Evolutionary conservation across 352 stramenopile species (phyloP), one percentile per base, ranked within the genome.

Genomic region (Phytophthora constricta): DNA sequence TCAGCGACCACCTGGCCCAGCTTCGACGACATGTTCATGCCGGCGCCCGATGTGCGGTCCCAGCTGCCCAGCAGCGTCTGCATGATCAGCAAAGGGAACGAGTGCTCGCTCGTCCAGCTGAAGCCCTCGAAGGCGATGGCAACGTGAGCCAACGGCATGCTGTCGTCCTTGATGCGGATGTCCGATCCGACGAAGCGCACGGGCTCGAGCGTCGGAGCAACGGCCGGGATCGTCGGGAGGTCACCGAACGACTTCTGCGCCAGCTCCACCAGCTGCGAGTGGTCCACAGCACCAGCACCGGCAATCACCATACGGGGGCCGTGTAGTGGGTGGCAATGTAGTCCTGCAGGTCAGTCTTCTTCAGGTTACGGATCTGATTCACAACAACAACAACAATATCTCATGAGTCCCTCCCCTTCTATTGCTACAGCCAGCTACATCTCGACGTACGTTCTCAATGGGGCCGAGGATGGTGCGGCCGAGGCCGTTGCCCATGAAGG

Each of bases 281-380:
- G 98, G 72, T 99, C 92, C 27, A 99, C 87, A 52, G 93, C 96
- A 60, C 98, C 98, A 17, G 98, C 98, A 60, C 97, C 98, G 46
- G 97, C 97, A 70, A 99, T 95, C 19, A 99, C 98, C 92, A 99
- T 99, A 47, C 97, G 92, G 20, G 97, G 95, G 98, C 97, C 25
- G 97, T 99, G 89, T 99, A 99, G 89, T 99, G 97, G n/a, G 97
- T 99, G 23, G 97, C 88, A 58, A 99, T 99, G 90, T 99, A 99
- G 74, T 98, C 87, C 58, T 95, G 69, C 17, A 99, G 84, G 80
- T 99, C 96, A 28, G 84, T 86, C 68, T 96, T 91, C 58, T 89
- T 97, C 61, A 99, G 87, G 61, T 90, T 97, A 59, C 87, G 87
- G 72, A 92, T 96, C 83, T 93, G 62, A 37, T 16, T 45, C 1